These are phyloP conservation scores for Triticum dicoccoides DNA, from an alignment of 176 grass and related monocot species.

Conservation along the genomic window DNA sequence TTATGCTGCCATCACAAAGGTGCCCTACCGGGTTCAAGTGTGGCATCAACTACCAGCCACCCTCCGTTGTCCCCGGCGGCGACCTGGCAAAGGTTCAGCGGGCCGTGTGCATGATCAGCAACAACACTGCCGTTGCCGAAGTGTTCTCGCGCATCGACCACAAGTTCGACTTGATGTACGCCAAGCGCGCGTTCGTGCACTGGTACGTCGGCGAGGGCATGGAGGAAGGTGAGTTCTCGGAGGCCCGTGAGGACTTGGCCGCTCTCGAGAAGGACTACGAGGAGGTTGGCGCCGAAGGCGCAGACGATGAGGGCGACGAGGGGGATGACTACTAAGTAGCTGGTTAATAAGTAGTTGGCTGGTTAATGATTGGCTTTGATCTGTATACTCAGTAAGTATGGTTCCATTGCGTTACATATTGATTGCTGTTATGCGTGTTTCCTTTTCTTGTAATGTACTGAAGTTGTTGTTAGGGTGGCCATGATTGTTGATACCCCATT, in stretches of 20 bases:
- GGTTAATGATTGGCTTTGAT: conserved; percentile 37
- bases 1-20: conserved; percentile 39
- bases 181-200: conserved; percentile 85
- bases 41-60: conserved; percentile 96
- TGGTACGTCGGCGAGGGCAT: conserved; percentile 94
- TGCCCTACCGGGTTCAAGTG: conserved; percentile 94
- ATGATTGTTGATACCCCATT: conserved; percentile 48
- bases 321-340: conserved; percentile 72
- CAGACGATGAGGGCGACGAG: conserved; percentile 66
- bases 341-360: conserved; percentile 46
- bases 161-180: conserved; percentile 93
- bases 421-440: conserved; percentile 44
- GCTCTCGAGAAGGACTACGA: conserved; percentile 91
- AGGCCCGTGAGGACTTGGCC: conserved; percentile 85
- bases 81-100: conserved; percentile 93
- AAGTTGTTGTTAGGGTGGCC: conserved; percentile 41
- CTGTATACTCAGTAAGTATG: conserved; percentile 28
- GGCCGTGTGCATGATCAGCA: conserved; percentile 95
- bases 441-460: conserved; percentile 36
- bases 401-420: conserved; percentile 36
- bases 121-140: conserved; percentile 88
- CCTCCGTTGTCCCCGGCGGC: conserved; percentile 79
- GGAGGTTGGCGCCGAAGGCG: conserved; percentile 78
- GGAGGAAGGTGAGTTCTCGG: conserved; percentile 93
- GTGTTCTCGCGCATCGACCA: conserved; percentile 90